Evolutionary conservation across 2,329 filamentous ascomycete genomes (phyloP).

Genomic region (Ophioceras dolichostomum): DNA sequence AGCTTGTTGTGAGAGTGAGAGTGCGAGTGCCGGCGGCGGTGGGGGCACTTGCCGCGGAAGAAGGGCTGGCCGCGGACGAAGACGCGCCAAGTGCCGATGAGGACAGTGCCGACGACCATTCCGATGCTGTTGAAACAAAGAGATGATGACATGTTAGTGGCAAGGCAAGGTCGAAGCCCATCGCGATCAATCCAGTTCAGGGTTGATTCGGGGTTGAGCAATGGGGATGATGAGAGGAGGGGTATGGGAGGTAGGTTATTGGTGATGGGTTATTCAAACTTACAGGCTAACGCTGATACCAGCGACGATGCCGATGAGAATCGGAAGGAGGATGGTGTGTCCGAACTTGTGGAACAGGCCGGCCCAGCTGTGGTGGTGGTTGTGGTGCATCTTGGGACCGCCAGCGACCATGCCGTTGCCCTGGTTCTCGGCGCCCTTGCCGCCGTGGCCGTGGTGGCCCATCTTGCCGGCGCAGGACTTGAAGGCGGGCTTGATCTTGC

Average conservation of each 20-base stretch:
- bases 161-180: too few species aligned
- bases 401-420: background rate
- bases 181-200: too few species aligned
- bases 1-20: conserved; percentile 8
- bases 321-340: conserved; percentile 52
- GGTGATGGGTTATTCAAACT: too few species aligned
- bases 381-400: conserved; percentile 1
- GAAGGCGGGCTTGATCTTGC: conserved; percentile 15
- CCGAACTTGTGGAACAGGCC: conserved; percentile 41
- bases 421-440: background rate
- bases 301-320: conserved; percentile 55
- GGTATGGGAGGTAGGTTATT: background rate
- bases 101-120: conserved; percentile 51
- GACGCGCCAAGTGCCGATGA: conserved; percentile 45
- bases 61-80: conserved; percentile 30
- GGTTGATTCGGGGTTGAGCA: too few species aligned
- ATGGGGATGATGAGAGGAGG: background rate
- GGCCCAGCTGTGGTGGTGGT: conserved; percentile 24
- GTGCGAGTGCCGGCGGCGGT: conserved; percentile 12
- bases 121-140: conserved; percentile 41
- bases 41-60: conserved; percentile 17
- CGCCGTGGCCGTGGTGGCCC: conserved; percentile 8
- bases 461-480: conserved; percentile 27
- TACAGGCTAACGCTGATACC: conserved; percentile 56
- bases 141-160: too few species aligned